Conservation (phyloP, 2,329 filamentous ascomycete species). For the Pseudopyrenochaeta lycopersici region DNA sequence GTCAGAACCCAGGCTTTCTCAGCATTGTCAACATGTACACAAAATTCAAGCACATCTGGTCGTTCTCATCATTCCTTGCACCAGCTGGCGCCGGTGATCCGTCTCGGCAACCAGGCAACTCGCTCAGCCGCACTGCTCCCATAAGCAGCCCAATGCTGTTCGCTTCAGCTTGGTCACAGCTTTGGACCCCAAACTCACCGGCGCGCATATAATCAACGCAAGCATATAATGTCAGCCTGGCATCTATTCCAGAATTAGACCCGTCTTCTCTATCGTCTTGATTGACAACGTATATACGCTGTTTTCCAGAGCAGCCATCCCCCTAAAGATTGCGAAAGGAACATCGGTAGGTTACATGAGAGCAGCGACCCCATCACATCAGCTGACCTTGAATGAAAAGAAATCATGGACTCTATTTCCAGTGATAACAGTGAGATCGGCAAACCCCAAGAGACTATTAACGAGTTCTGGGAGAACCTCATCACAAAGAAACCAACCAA, state of each 20-base stretch:
- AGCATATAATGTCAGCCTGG: not conserved
- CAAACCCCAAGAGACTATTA: constrained; percentile 69
- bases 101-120: not conserved
- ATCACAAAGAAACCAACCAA: constrained; percentile 75
- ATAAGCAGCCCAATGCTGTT: constrained; percentile 13
- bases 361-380: not conserved
- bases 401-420: constrained; percentile 27
- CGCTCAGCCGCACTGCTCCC: constrained; percentile 19
- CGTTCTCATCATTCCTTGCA: not conserved
- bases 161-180: not conserved
- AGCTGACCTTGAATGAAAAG: constrained; percentile 1
- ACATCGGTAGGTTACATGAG: not conserved
- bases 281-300: not conserved
- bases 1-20: not conserved
- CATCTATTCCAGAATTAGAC: not conserved
- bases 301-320: not conserved
- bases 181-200: constrained; percentile 18
- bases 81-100: not conserved
- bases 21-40: not conserved
- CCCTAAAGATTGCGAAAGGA: not conserved
- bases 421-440: constrained; percentile 22
- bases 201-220: constrained; percentile 6
- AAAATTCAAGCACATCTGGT: not conserved
- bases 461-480: constrained; percentile 76
- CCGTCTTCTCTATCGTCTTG: not conserved